phyloP scores from a whole-genome alignment of 1,284 basidiomycete genomes.

The Fereydounia khargensis region DNA sequence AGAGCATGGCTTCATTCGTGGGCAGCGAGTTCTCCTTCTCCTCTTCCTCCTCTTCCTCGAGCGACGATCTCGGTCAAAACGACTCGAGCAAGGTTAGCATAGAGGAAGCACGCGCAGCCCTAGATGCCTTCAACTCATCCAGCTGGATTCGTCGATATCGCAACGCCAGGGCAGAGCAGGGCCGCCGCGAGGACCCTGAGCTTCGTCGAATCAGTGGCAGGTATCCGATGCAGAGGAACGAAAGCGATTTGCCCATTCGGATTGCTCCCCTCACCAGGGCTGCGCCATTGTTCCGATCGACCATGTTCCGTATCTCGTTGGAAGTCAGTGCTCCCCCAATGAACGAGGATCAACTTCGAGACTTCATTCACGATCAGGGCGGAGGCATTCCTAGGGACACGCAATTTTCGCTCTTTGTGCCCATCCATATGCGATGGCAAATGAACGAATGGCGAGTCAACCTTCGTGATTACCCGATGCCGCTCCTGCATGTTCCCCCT shows the following conservation, averaged over 20 bases:
- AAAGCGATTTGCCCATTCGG: slow-evolving; percentile 60
- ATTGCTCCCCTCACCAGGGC: slow-evolving; percentile 60
- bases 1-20: slow-evolving; percentile 38
- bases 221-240: slow-evolving; percentile 11
- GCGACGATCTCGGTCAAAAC: neutral
- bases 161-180: slow-evolving; percentile 58
- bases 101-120: slow-evolving; percentile 70
- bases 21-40: slow-evolving; percentile 1
- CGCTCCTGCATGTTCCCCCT: slow-evolving; percentile 61
- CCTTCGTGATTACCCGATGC: slow-evolving; percentile 71
- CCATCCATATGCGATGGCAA: slow-evolving; percentile 74
- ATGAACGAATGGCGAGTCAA: slow-evolving; percentile 67
- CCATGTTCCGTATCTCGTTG: slow-evolving; percentile 67
- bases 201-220: slow-evolving; percentile 53
- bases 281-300: slow-evolving; percentile 74
- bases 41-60: slow-evolving; percentile 5
- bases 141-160: slow-evolving; percentile 66
- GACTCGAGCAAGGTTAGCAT: slow-evolving; percentile 9
- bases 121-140: slow-evolving; percentile 73
- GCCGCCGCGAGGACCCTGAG: slow-evolving; percentile 60
- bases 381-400: slow-evolving; percentile 70
- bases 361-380: slow-evolving; percentile 73
- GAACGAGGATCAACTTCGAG: slow-evolving; percentile 63
- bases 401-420: slow-evolving; percentile 76
- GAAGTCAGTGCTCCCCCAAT: slow-evolving; percentile 67